Percentiles rank a stretch among this genome's conserved stretches.
These are phyloP conservation scores for Ophidiomyces ophidiicola DNA, from an alignment of 2,329 filamentous ascomycete species.

Conservation along the genomic window DNA sequence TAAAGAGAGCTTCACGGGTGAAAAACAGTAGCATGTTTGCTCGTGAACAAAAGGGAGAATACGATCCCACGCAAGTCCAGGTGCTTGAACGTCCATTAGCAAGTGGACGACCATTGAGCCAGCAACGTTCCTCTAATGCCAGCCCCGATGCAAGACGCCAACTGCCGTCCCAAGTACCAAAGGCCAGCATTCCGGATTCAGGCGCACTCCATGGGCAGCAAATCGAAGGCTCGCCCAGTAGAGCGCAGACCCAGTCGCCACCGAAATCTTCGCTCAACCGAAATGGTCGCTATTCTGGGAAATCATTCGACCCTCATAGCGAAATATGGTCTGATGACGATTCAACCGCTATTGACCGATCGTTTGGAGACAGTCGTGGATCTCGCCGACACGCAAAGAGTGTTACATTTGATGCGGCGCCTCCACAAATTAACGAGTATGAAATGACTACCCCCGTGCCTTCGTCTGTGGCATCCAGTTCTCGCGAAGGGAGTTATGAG, in stretches of 20 bases:
- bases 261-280: slow-evolving; percentile 79
- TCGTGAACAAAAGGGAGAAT: slow-evolving; percentile 81
- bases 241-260: slow-evolving; percentile 57
- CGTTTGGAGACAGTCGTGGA: slow-evolving; percentile 52
- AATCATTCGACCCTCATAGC: slow-evolving; percentile 57
- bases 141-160: slow-evolving; percentile 14
- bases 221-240: slow-evolving; percentile 46
- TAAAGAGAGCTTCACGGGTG: slow-evolving; percentile 87
- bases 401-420: slow-evolving; percentile 89
- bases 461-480: slow-evolving; percentile 81
- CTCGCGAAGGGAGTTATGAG: slow-evolving; percentile 85
- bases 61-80: slow-evolving; percentile 68
- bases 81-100: slow-evolving; percentile 72
- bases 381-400: slow-evolving; percentile 85
- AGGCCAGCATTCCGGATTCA: slow-evolving; percentile 17
- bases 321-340: slow-evolving; percentile 58
- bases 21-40: slow-evolving; percentile 98
- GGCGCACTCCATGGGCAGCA: background rate
- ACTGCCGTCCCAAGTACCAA: slow-evolving; percentile 14
- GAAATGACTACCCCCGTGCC: slow-evolving; percentile 94
- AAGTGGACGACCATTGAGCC: slow-evolving; percentile 44
- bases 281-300: slow-evolving; percentile 46
- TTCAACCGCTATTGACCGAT: slow-evolving; percentile 45
- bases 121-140: slow-evolving; percentile 47
- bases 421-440: slow-evolving; percentile 92